Base-by-base conservation (phyloP, 1,284 basidiomycete species). In the Apiotrichum porosum region DNA sequence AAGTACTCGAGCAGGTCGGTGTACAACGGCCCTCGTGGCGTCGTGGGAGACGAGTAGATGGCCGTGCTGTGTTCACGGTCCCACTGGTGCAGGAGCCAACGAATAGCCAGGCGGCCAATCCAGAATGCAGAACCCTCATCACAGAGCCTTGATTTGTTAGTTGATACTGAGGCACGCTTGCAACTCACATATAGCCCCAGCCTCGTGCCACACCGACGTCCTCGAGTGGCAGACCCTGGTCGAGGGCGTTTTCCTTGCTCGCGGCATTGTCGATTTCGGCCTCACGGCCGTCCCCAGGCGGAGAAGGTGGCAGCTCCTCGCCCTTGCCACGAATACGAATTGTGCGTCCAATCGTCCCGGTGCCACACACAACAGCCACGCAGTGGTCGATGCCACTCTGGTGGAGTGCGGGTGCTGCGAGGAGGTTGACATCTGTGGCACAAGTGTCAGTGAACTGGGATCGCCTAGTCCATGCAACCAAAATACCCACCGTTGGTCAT, bases 51-150 rank as follows among this genome's bases (percentile, higher is more conserved):
- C 4, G 57, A 49, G 51, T 61, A 62, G 44, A 70, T 56, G 14
- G 42, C 43, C 4, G 58, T 40, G 15, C 58, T 61, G 18, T 58
- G 44, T n/a, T 54, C 48, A 10, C 65, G 56, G 57, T 70, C 68
- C 40, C 60, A 57, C 21, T 56, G 33, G 39, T 38, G 24, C 3
- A 68, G 56, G 14, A 69, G 56, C 35, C 53, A 52, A 9, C 68
- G 63, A 32, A 66, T 62, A 14, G 66, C 65, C 5, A 65, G 52
- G 14, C 68, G 61, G 15, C 68, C 68, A 36, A 68, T 49, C 63
- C 62, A 68, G 54, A 65, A 69, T 2, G 68, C 68, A 0, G 60
- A 62, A 1, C 68, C 68, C 55, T 70, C 68, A 49, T 70, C 66
- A 47, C 62, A 61, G n/a, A 70, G 58, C n/a, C n/a, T n/a, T 14